Evolutionary conservation across 257 asterid genomes (phyloP).

Genomic region (Solanum verrucosum): DNA sequence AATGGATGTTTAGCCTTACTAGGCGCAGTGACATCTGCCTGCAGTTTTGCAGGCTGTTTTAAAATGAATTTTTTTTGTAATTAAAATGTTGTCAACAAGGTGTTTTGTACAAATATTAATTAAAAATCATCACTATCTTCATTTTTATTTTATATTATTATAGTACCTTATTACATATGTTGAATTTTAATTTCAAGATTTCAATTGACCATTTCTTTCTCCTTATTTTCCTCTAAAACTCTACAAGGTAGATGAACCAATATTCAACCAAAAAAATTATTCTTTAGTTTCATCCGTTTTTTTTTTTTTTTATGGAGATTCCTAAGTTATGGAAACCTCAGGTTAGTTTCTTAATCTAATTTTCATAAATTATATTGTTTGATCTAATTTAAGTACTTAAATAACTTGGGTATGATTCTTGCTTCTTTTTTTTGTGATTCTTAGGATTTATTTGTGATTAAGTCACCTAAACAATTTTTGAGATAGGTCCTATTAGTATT

Average conservation of each 20-base stretch:
- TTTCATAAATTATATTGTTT: neutral
- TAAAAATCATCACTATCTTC: neutral
- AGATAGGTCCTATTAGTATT: constrained; percentile 39
- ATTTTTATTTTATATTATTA: neutral
- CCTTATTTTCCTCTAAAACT: constrained; percentile 33
- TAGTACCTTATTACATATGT: neutral
- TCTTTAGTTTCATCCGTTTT: neutral
- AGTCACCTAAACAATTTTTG: constrained; percentile 37
- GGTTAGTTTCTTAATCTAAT: constrained; percentile 10
- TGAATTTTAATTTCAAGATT: neutral
- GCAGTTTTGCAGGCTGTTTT: too few species aligned
- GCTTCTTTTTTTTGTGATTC: neutral
- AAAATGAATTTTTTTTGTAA: too few species aligned
- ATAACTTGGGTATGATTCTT: neutral
- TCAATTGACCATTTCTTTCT: constrained; percentile 37
- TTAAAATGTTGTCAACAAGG: too few species aligned
- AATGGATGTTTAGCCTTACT: too few species aligned
- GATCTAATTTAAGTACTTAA: neutral
- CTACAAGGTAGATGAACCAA: neutral
- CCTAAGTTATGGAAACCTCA: constrained; percentile 28
- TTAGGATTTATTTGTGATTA: constrained; percentile 31
- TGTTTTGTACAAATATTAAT: neutral
- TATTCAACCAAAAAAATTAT: neutral
- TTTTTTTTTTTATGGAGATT: constrained; percentile 30
- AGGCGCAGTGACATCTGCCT: too few species aligned